Evolutionary conservation across 306 rosid genomes (phyloP), one percentile per base, ranked within the genome.

Genomic region (Acacia confusa): DNA sequence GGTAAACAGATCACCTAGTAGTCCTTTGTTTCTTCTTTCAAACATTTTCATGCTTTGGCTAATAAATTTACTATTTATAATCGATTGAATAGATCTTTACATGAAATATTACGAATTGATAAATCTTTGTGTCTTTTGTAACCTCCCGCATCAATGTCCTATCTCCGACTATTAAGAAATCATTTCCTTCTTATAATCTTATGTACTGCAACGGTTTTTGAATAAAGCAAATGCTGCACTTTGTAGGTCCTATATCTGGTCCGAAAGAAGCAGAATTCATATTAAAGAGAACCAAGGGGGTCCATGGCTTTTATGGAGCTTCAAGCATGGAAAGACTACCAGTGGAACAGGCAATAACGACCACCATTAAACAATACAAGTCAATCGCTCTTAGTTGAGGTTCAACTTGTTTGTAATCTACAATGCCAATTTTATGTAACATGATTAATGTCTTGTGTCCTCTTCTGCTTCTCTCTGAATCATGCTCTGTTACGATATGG

Each of bases 261-360:
- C 98, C 98, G 47, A 77, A 79, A 60, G 95, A 92, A 74, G 97
- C 97, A 57, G 95, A 88, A 78, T 95, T 92, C 86, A 80, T 91
- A 84, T 88, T 91, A 77, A 91, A 88, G 92, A 91, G 88, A 82
- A 91, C 97, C 79, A 87, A 82, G 55, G 95, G 92, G 63, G 98
- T 95, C 75, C 92, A 92, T 84, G 97, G 98, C 60, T 95, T 95
- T 87, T 95, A 92, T 78, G 98, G 98, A 15, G 97, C 97, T 48
- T 95, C 97, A 75, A 95, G 97, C 83, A 86, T 95, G 91, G 98
- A 92, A 88, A 95, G 97, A 85, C 86, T 95, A 74, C 97, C 97
- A 0, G 98, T 95, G 69, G 98, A 92, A 80, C 94, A 89, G 85
- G 98, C 98, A 36, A 92, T 95, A 81, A 92, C 95, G 48, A 88